Conservation (phyloP, 2,329 filamentous ascomycete genomes). For the Periconia sp. region DNA sequence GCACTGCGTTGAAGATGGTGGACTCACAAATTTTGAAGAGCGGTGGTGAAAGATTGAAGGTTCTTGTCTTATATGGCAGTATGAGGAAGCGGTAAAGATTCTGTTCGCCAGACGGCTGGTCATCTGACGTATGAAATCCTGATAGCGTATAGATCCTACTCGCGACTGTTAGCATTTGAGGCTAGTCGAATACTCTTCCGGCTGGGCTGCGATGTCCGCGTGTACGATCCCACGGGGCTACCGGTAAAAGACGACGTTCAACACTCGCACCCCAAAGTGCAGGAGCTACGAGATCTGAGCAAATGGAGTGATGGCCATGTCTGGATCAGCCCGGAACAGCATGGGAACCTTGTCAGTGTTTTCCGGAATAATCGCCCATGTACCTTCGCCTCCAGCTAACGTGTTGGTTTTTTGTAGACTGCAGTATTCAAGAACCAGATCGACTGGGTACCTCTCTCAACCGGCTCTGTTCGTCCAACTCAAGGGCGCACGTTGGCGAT, state of each 20-base stretch:
- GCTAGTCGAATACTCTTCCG: constrained; percentile 62
- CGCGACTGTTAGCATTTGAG: constrained; percentile 62
- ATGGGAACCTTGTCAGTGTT: constrained; percentile 59
- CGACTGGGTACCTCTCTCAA: constrained; percentile 67
- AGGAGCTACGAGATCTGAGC: constrained; percentile 63
- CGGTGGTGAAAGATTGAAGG: too few relatives aligned
- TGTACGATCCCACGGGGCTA: constrained; percentile 61
- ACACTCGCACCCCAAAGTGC: constrained; percentile 61
- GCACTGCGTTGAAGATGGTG: too few relatives aligned
- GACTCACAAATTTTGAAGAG: too few relatives aligned
- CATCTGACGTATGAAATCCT: constrained; percentile 14
- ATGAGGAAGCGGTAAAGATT: too few relatives aligned
- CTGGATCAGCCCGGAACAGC: constrained; percentile 68
- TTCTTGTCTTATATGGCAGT: too few relatives aligned
- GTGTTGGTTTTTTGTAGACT: constrained; percentile 49
- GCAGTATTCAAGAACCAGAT: constrained; percentile 71
- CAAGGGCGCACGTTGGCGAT: constrained; percentile 66
- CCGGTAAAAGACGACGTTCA: constrained; percentile 66
- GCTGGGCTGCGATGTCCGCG: constrained; percentile 66
- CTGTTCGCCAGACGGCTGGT: too few relatives aligned
- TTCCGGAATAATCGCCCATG: not conserved
- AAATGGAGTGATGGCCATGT: constrained; percentile 68
- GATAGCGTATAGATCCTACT: constrained; percentile 59
- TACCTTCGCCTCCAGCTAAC: constrained; percentile 19
- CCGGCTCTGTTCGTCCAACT: constrained; percentile 64